Percentiles rank a stretch among this genome's conserved stretches.
Evolutionary conservation across 306 rosid species (phyloP).

Genomic region (Vigna unguiculata): DNA sequence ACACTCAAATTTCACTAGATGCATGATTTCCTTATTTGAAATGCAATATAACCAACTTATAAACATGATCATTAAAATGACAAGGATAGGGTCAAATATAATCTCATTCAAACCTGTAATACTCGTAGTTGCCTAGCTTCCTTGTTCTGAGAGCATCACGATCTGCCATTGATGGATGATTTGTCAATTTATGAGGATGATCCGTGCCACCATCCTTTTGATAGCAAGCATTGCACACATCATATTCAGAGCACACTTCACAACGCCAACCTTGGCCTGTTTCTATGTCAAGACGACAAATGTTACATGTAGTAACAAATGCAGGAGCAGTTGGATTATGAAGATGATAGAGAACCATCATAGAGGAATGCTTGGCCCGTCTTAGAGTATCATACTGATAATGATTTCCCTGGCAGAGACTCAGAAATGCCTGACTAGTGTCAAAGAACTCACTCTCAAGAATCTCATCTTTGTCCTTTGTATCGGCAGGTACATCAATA

Average conservation of each 20-base stretch:
- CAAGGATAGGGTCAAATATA: neutral
- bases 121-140: slow-evolving; percentile 95
- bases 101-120: slow-evolving; percentile 62
- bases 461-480: slow-evolving; percentile 94
- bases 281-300: slow-evolving; percentile 88
- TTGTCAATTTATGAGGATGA: slow-evolving; percentile 94
- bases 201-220: slow-evolving; percentile 85
- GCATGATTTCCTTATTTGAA: neutral
- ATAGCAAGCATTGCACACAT: slow-evolving; percentile 91
- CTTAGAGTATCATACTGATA: slow-evolving; percentile 96
- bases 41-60: neutral
- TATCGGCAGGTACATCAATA: slow-evolving; percentile 73
- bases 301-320: slow-evolving; percentile 78
- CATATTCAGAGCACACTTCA: slow-evolving; percentile 95
- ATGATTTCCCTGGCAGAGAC: slow-evolving; percentile 99
- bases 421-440: slow-evolving; percentile 97
- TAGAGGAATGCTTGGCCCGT: slow-evolving; percentile 98
- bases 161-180: slow-evolving; percentile 91
- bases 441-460: slow-evolving; percentile 99
- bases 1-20: neutral
- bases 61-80: neutral
- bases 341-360: slow-evolving; percentile 99
- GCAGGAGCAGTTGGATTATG: slow-evolving; percentile 99
- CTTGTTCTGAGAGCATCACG: slow-evolving; percentile 97
- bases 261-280: slow-evolving; percentile 99